phyloP scores from a whole-genome alignment of 1,139 yeast species.

The Diutina pseudorugosa region DNA sequence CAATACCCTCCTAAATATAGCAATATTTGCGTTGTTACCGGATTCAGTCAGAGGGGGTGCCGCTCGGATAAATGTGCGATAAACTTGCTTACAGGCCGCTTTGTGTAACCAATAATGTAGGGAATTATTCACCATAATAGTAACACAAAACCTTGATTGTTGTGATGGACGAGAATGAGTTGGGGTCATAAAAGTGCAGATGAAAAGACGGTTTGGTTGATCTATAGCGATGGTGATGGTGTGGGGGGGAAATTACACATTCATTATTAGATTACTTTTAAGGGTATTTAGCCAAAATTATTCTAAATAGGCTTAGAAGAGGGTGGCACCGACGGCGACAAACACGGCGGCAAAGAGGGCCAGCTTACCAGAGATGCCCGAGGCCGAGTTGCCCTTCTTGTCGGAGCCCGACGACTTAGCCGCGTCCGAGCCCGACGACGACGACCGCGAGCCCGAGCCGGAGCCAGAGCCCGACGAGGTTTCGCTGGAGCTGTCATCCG shows the following conservation, averaged over 20 bases:
- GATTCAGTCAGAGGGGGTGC: not conserved
- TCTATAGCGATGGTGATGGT: not conserved
- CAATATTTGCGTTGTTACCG: not conserved
- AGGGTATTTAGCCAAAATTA: not conserved
- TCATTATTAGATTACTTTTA: not conserved
- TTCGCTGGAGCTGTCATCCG: constrained; percentile 17
- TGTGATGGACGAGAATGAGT: not conserved
- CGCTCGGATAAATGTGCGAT: not conserved
- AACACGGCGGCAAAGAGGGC: constrained; percentile 44
- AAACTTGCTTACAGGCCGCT: not conserved
- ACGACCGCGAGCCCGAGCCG: constrained; percentile 15
- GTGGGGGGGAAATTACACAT: not conserved
- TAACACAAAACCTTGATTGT: not conserved
- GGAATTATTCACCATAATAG: not conserved
- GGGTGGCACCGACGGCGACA: constrained; percentile 52
- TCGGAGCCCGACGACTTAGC: constrained; percentile 16
- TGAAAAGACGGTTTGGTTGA: no score
- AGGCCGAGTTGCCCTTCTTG: constrained; percentile 8
- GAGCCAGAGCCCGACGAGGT: constrained; percentile 13
- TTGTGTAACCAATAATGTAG: not conserved
- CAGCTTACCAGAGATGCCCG: constrained; percentile 24
- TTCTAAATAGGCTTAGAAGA: constrained; percentile 16
- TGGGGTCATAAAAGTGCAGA: no score
- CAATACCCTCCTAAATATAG: not conserved
- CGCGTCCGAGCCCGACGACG: constrained; percentile 12